Evolutionary conservation across 2,329 filamentous ascomycete species (phyloP).

Genomic region (Arthrobotrys musiformis): DNA sequence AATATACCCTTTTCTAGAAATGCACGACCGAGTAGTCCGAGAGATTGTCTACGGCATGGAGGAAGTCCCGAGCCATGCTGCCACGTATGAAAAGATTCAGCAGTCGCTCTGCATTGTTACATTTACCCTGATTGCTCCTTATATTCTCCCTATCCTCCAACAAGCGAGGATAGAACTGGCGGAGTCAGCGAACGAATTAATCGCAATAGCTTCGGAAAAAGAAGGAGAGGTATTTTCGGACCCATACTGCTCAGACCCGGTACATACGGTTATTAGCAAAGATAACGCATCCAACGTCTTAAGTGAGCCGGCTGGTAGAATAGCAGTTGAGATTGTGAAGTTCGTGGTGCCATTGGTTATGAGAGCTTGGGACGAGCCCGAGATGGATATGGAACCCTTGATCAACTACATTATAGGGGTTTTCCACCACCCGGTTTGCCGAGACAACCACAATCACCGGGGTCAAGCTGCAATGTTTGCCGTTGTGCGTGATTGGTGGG

Average conservation of each 20-base stretch:
- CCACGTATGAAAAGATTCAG: constrained; percentile 75
- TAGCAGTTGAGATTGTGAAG: constrained; percentile 79
- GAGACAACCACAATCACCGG: constrained; percentile 75
- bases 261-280: constrained; percentile 95
- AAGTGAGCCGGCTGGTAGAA: constrained; percentile 87
- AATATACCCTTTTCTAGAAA: constrained; percentile 89
- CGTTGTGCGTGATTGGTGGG: constrained; percentile 83
- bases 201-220: constrained; percentile 25
- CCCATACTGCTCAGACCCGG: constrained; percentile 80
- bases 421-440: constrained; percentile 90
- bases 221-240: constrained; percentile 68
- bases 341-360: constrained; percentile 82
- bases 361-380: constrained; percentile 91
- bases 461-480: constrained; percentile 90
- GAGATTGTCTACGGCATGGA: constrained; percentile 80
- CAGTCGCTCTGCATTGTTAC: constrained; percentile 90
- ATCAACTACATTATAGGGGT: constrained; percentile 81
- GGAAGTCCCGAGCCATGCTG: constrained; percentile 75
- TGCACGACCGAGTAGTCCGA: constrained; percentile 89
- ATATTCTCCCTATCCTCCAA: constrained; percentile 73
- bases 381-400: constrained; percentile 83
- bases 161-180: constrained; percentile 49
- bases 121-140: constrained; percentile 89
- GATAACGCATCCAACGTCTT: constrained; percentile 90
- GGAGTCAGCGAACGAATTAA: constrained; percentile 49